Base-by-base conservation (phyloP, 208 protist species). In the Histomonas meleagridis region DNA sequence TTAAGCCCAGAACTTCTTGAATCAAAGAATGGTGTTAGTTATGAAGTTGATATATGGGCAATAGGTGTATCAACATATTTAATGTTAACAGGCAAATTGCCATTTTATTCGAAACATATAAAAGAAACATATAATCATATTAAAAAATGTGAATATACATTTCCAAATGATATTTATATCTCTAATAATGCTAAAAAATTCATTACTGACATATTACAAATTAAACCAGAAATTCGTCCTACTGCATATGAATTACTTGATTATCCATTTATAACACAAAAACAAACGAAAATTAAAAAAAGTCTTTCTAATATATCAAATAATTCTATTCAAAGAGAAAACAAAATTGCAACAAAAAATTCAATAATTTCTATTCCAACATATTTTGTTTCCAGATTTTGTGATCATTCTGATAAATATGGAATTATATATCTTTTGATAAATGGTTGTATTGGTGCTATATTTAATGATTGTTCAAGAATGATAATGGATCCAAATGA, bases 41-140 rank as follows among this genome's bases (percentile, higher is more conserved):
- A 96, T 93, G 97, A 98, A 93, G 98, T 98, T 10, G 97, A 99
- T 94, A 95, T 98, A 62, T 99, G 98, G 98, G 96, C 97, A 18
- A 94, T 99, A 23, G 98, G 98, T 60, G 97, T 99, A 38, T 98
- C 99, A 90, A 92, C 98, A 81, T 99, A 79, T 76, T 53, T 90
- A 28, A 90, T 93, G 53, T 38, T 93, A 28, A 94, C 98, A n/a
- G 98, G 98, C 48, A 95, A 96, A 91, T 97, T 98, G 55, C 98
- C 98, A 1, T 99, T 99, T 93, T 97, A 99, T 95, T 99, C 97
- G 62, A 93, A 92, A 26, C 95, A 98, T 92, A 95, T 98, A 12
- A 97, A 98, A 93, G 94, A 94, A 14, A 99, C 98, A 35, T 99
- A 99, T 95, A 94, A 96, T 69, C 94, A 96, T 55, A 99, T 99